Percentiles rank a stretch among this genome's conserved stretches.
phyloP scores from a whole-genome alignment of 257 asterid species.

The Plantago major region DNA sequence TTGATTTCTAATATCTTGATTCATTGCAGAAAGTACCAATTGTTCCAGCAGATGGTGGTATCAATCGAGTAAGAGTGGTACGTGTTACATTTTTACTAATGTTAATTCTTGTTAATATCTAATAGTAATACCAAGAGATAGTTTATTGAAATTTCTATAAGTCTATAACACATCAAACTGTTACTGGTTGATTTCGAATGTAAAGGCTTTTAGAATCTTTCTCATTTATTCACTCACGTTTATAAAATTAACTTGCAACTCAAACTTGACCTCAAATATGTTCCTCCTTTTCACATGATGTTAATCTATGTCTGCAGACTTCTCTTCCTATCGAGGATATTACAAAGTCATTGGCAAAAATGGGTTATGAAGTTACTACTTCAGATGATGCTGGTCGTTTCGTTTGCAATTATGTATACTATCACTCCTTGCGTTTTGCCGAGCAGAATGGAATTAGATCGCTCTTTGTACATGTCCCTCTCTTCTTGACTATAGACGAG shows the following conservation, averaged over 20 bases:
- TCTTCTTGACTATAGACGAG: conserved; percentile 81
- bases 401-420: conserved; percentile 93
- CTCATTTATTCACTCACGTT: too few relatives aligned
- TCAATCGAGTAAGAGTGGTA: conserved; percentile 63
- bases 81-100: not conserved
- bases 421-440: conserved; percentile 85
- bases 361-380: conserved; percentile 77
- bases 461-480: conserved; percentile 89
- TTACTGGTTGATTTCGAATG: not conserved
- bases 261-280: too few relatives aligned
- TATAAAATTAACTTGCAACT: too few relatives aligned
- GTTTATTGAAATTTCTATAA: too few relatives aligned
- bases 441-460: conserved; percentile 80
- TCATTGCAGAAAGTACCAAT: conserved; percentile 62
- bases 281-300: not conserved
- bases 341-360: conserved; percentile 53
- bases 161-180: not conserved
- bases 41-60: conserved; percentile 54
- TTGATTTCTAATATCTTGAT: conserved; percentile 5
- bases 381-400: conserved; percentile 96
- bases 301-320: conserved; percentile 37
- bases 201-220: too few relatives aligned
- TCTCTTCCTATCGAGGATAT: conserved; percentile 71
- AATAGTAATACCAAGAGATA: too few relatives aligned
- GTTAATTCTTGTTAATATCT: not conserved